phyloP scores from a whole-genome alignment of 345 rosid species.

The Draba incana region DNA sequence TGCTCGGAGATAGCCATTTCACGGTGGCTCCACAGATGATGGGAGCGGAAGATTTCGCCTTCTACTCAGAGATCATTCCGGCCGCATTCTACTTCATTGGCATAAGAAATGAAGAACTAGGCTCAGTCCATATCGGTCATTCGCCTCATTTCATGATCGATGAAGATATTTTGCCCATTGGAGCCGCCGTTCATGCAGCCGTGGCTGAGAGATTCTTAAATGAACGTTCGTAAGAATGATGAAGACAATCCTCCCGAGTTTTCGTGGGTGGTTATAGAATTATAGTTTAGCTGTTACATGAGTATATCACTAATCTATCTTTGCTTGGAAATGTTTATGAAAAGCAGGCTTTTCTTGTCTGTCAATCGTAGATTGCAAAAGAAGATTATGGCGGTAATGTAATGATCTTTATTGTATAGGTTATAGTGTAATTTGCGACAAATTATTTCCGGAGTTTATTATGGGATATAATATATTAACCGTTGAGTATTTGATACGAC shows the following conservation, averaged over 20 bases:
- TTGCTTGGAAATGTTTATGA: conserved; percentile 20
- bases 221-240: conserved; percentile 23
- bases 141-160: conserved; percentile 87
- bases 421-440: not conserved
- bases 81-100: conserved; percentile 85
- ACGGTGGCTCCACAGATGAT: conserved; percentile 70
- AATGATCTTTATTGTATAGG: not conserved
- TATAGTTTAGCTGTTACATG: conserved; percentile 26
- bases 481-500: conserved; percentile 1
- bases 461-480: not conserved
- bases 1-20: conserved; percentile 63
- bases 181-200: conserved; percentile 78
- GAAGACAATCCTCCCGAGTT: not conserved
- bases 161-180: conserved; percentile 79
- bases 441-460: not conserved
- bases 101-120: conserved; percentile 73
- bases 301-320: not conserved
- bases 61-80: conserved; percentile 68
- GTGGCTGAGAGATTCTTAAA: conserved; percentile 83
- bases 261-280: not conserved
- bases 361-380: conserved; percentile 10
- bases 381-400: not conserved
- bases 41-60: conserved; percentile 96
- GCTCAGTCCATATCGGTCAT: conserved; percentile 70
- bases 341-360: not conserved